Evolutionary conservation across 2,329 filamentous ascomycete genomes (phyloP), one percentile per base, ranked within the genome.

Genomic region (Phaeosphaeriaceae sp.): DNA sequence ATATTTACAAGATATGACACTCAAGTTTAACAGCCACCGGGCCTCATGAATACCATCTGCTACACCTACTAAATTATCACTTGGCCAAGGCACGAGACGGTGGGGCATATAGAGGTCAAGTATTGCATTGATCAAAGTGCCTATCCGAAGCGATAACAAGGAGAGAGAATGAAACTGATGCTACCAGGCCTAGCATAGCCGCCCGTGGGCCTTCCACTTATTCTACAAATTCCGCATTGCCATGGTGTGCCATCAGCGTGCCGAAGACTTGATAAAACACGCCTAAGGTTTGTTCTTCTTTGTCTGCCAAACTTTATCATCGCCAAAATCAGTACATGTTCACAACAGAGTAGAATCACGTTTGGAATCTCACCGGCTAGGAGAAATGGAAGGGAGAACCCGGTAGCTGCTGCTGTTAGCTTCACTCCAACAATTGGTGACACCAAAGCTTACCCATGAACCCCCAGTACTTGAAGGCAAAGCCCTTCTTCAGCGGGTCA

Each of bases 401-500:
- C 84, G 60, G 76, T 74, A 61, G 75, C 84, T 87, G 57, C 46
- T 30, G 13, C 23, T 46, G 68, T 82, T 67, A 83, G 78, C 65
- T 33, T 9, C 21, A 3, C 36, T 44, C 21, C 29, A 21, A 42
- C 18, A 17, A 53, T 50, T 44, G 40, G 29, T 28, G 36, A 32
- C 17, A 42, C 35, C 26, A 81, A 56, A 60, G 54, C 68, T 64
- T 73, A 89, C 87, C 75, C 83, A 87, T 87, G 81, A 89, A 94
- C 58, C 74, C 74, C 88, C 91, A 95, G 87, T 89, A 99, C 78
- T 87, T 83, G 66, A 90, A 56, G 62, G 81, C 84, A 76, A 99
- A 99, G 80, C 83, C 89, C 79, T 87, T 90, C 74, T 87, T 93
- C 80, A 90, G 83, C 64, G 94, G 89, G 84, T 99, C 96, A 87